Percentiles rank a stretch among this genome's conserved stretches.
Conservation (phyloP, 768 basidiomycete genomes). For the Tricholoma hemisulphureum region DNA sequence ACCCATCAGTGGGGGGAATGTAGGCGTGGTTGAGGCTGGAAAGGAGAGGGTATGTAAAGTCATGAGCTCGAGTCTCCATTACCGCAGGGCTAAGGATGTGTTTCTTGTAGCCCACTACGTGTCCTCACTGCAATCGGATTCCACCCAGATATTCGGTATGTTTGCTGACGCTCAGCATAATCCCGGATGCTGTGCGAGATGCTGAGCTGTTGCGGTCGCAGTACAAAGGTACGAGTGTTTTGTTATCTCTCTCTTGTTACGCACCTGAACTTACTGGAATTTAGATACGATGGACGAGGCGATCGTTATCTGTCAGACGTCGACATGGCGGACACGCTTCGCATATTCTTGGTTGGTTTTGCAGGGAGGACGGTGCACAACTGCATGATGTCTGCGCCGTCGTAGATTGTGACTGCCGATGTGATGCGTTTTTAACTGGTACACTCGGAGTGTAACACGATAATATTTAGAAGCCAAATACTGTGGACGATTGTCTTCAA, state of each 20-base stretch:
- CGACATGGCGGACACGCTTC: conserved; percentile 86
- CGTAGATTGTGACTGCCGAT: conserved; percentile 70
- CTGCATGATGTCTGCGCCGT: conserved; percentile 65
- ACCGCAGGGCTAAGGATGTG: conserved; percentile 1
- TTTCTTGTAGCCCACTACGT: conserved; percentile 54
- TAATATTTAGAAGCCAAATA: too few relatives aligned
- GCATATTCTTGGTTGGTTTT: conserved; percentile 85
- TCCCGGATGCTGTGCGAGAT: conserved; percentile 61
- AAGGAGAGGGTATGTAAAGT: conserved; percentile 51
- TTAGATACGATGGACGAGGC: conserved; percentile 81
- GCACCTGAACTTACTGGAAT: background rate
- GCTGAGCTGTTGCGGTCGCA: conserved; percentile 52
- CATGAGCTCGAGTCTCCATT: background rate
- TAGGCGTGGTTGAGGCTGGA: conserved; percentile 13
- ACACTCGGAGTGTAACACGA: too few relatives aligned
- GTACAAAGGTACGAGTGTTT: conserved; percentile 50
- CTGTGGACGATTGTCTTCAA: too few relatives aligned
- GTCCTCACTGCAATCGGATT: conserved; percentile 63
- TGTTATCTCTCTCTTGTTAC: background rate
- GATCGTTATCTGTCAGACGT: conserved; percentile 78
- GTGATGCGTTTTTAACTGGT: conserved; percentile 43
- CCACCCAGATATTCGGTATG: conserved; percentile 81
- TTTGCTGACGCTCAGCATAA: conserved; percentile 72
- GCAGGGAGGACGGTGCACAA: conserved; percentile 55
- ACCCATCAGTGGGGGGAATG: conserved; percentile 41